These are phyloP conservation scores for Komagataella phaffii DNA, from an alignment of 805 yeast genomes.

Conservation along the genomic window DNA sequence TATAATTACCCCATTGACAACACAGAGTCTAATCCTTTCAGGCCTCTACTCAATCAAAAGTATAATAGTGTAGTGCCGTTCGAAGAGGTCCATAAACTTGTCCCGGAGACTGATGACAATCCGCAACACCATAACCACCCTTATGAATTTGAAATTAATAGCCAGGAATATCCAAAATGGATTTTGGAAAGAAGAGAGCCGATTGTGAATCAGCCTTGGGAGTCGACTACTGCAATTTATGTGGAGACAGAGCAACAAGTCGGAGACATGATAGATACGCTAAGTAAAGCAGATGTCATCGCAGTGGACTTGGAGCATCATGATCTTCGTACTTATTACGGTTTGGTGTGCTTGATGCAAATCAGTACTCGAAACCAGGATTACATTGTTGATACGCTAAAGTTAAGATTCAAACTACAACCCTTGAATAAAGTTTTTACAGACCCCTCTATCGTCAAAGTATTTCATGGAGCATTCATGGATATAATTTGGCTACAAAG, in stretches of 20 bases:
- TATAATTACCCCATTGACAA: slow-evolving; percentile 56
- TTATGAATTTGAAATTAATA: slow-evolving; percentile 59
- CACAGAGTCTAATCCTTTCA: slow-evolving; percentile 57
- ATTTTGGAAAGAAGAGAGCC: slow-evolving; percentile 23
- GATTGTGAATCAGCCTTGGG: slow-evolving; percentile 52
- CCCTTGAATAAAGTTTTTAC: slow-evolving; percentile 64
- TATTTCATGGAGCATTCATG: slow-evolving; percentile 94
- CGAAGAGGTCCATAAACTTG: slow-evolving; percentile 32
- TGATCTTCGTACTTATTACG: slow-evolving; percentile 80
- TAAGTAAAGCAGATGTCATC: slow-evolving; percentile 42
- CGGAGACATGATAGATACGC: slow-evolving; percentile 35
- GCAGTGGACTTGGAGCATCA: slow-evolving; percentile 97
- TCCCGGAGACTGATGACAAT: slow-evolving; percentile 21
- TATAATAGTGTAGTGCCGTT: slow-evolving; percentile 55
- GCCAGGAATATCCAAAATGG: slow-evolving; percentile 52
- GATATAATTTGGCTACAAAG: slow-evolving; percentile 96
- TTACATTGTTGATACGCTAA: slow-evolving; percentile 74
- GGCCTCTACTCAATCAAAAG: slow-evolving; percentile 56
- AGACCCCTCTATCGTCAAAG: slow-evolving; percentile 70
- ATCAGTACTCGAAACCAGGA: slow-evolving; percentile 72
- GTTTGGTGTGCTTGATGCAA: slow-evolving; percentile 89
- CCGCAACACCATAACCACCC: slow-evolving; percentile 71
- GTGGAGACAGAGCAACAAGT: slow-evolving; percentile 48
- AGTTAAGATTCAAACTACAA: slow-evolving; percentile 55
- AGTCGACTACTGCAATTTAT: slow-evolving; percentile 49